phyloP scores from a whole-genome alignment of 495 filamentous ascomycete genomes.

The Evernia prunastri region DNA sequence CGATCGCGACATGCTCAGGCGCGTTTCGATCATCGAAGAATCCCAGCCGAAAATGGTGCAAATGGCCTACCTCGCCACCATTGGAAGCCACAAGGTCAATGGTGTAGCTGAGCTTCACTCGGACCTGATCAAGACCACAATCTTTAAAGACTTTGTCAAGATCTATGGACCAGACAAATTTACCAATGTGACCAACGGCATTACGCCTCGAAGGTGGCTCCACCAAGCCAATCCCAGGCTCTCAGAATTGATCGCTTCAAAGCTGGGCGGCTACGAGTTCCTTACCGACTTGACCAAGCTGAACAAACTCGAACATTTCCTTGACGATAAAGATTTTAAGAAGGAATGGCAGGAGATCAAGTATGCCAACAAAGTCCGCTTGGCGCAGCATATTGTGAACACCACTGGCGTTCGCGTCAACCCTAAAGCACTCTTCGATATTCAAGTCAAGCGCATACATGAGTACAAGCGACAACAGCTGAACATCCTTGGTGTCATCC shows the following conservation, averaged over 20 bases:
- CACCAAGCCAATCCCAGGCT: slow-evolving; percentile 94
- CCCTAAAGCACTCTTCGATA: slow-evolving; percentile 83
- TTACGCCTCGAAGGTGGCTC: slow-evolving; percentile 91
- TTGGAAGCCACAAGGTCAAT: slow-evolving; percentile 98
- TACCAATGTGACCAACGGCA: slow-evolving; percentile 96
- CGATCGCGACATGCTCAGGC: slow-evolving; percentile 72
- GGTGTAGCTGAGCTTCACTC: slow-evolving; percentile 97
- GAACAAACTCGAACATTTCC: slow-evolving; percentile 70
- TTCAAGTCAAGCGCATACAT: slow-evolving; percentile 98
- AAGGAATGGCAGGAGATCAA: slow-evolving; percentile 92
- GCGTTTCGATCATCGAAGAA: slow-evolving; percentile 96
- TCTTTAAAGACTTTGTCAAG: slow-evolving; percentile 95
- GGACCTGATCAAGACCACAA: slow-evolving; percentile 93
- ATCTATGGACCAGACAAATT: slow-evolving; percentile 96
- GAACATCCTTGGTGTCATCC: slow-evolving; percentile 97
- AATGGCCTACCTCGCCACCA: slow-evolving; percentile 92
- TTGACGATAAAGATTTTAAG: slow-evolving; percentile 82
- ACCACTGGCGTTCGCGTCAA: slow-evolving; percentile 74
- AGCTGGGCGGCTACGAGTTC: slow-evolving; percentile 74
- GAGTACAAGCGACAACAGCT: slow-evolving; percentile 99
- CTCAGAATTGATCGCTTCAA: slow-evolving; percentile 85
- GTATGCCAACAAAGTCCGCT: slow-evolving; percentile 66
- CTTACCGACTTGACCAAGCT: slow-evolving; percentile 81
- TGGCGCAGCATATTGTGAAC: slow-evolving; percentile 81
- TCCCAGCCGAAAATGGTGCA: slow-evolving; percentile 95